Evolutionary conservation across 495 filamentous ascomycete species (phyloP).

Genomic region (Penicillium ochrochloron): DNA sequence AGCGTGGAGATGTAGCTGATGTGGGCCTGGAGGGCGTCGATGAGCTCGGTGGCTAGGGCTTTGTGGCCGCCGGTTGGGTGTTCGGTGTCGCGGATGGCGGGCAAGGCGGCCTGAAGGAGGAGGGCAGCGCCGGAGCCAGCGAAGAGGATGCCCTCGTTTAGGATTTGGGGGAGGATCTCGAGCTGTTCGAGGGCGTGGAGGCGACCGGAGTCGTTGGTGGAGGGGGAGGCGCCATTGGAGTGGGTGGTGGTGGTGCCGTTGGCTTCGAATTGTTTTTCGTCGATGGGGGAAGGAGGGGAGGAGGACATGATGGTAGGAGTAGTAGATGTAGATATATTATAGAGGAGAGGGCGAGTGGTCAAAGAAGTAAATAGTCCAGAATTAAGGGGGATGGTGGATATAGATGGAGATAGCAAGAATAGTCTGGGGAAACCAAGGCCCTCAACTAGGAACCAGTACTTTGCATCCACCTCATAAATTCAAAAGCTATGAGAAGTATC

Average conservation of each 20-base stretch:
- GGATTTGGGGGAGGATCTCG: constrained; percentile 46
- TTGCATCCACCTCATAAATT: not conserved
- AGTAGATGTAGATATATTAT: not conserved
- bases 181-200: constrained; percentile 41
- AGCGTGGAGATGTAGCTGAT: constrained; percentile 47
- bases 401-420: not conserved
- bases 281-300: constrained; percentile 27
- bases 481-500: not conserved
- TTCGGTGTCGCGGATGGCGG: constrained; percentile 35
- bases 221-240: constrained; percentile 13
- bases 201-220: constrained; percentile 25
- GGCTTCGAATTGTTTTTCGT: constrained; percentile 30
- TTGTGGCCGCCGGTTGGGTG: constrained; percentile 19
- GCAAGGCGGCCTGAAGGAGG: constrained; percentile 47
- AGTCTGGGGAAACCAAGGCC: not conserved
- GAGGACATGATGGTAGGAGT: constrained; percentile 17
- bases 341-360: not conserved
- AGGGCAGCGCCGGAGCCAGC: constrained; percentile 44
- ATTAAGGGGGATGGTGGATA: not conserved
- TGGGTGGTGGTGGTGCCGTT: constrained; percentile 7
- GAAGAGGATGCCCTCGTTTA: constrained; percentile 48
- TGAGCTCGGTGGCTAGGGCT: constrained; percentile 39
- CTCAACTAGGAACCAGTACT: not conserved
- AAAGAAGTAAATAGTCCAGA: not conserved
- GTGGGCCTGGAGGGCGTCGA: constrained; percentile 39